Base-by-base conservation (phyloP, 2,329 filamentous ascomycete genomes). In the Fusarium abutilonis region DNA sequence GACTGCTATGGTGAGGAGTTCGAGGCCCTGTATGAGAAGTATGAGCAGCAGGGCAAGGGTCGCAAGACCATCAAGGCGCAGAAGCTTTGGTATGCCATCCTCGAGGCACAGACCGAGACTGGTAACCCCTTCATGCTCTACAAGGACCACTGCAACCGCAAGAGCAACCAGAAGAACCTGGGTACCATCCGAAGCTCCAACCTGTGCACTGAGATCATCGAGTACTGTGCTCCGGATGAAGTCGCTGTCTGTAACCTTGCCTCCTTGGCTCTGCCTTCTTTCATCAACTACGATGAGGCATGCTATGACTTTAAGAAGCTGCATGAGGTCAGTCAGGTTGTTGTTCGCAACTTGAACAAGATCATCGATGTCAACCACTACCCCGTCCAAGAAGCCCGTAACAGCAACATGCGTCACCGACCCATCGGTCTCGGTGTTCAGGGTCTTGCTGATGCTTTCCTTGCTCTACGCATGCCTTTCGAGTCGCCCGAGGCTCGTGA, bases 91-190 rank as follows among this genome's bases (percentile, higher is more conserved):
- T 98, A 98, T 76, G 93, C 94, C 68, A 97, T 99, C 67, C 86
- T 99, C 43, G 95, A 99, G 81, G 92, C 95, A 45, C 95, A 99
- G 82, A 98, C 94, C 31, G 95, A 99, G 87, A 99, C 95, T 41
- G 95, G 95, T 70, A 98, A 96, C 80, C 95, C 95, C 44, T 99
- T 97, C 82, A 99, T 99, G 92, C 89, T 98, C 59, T 99, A 99
- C 89, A 99, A 99, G 85, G 95, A 99, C 80, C 86, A 89, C 73
- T 94, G 91, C 87, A 99, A 99, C 87, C 88, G 88, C 77, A 99
- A 99, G 90, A 97, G 93, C 85, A 99, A 99, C 86, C 95, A 99
- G 83, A 98, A 99, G 89, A 99, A 99, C 80, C 85, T 99, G 29
- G 95, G 95, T 67, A 97, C 93, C 63, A 99, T 99, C 72, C 93